Base-by-base conservation (phyloP, 805 yeast species). In the Myxozyma kluyveri region DNA sequence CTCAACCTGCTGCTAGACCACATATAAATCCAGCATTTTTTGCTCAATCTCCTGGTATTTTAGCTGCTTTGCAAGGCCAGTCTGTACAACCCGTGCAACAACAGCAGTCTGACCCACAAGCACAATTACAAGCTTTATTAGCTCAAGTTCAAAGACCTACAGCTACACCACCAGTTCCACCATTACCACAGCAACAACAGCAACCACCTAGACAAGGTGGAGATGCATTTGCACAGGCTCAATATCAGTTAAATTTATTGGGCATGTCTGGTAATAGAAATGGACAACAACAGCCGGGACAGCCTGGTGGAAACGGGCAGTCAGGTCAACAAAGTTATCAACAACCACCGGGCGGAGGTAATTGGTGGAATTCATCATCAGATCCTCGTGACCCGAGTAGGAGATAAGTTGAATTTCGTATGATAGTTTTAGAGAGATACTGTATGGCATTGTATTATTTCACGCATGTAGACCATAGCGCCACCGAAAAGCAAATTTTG, bases 1-100 rank as follows among this genome's bases (percentile, higher is more conserved):
- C 47, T 23, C 50, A 45, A 12, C 41, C 54, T n/a, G 51, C 59
- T 9, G 48, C 57, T 5, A 57, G 59, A 17, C 54, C 57, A 7
- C 57, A 55, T 43, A 47, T 55, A 26, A 55, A 55, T 40, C 59
- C 61, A 9, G 59, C 61, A 14, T 54, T 55, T 38, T 40, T 55
- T 18, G 47, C 54, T 6, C 57, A 55, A 29, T 18, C 44, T 12
- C 24, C 54, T 9, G 17, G 19, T 39, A 6, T 10, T 10, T n/a
- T 39, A 9, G 33, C 33, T 18, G 33, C 33, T 22, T 52, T 33
- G 32, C 44, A 41, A 17, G 42, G 14, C 24, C 47, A 31, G 27
- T 22, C 31, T 18, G 38, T 29, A 3, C 39, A 22, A 22, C 49
- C n/a, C 43, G 41, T 18, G 22, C 40, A 42, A 32, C 49, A 35